Conservation (phyloP, 371 early-diverging fungal genomes). For the Actinomortierella ambigua region DNA sequence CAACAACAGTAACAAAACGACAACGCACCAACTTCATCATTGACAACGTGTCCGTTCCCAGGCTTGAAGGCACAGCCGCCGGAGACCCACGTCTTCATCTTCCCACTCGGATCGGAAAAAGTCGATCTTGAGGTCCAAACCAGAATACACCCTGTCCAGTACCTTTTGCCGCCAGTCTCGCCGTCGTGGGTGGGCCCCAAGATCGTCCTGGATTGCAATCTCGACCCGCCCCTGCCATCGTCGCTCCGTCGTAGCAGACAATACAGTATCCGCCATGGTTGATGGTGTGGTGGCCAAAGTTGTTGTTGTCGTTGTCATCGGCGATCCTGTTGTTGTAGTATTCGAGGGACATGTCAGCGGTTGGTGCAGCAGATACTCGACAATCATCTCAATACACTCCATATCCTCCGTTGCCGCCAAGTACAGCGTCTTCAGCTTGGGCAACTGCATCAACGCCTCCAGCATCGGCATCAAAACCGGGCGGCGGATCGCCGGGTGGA, state of each 20-base stretch:
- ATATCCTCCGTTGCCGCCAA: slow-evolving; percentile 23
- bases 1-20: too few species aligned
- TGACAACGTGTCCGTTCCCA: slow-evolving; percentile 17
- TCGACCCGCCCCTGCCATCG: slow-evolving; percentile 14
- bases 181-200: slow-evolving; percentile 9
- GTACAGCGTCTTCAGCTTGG: slow-evolving; percentile 2
- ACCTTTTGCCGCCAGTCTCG: slow-evolving; percentile 17
- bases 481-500: slow-evolving; percentile 26
- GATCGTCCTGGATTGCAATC: slow-evolving; percentile 26
- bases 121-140: slow-evolving; percentile 9
- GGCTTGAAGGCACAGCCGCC: slow-evolving; percentile 19
- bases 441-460: slow-evolving; percentile 15
- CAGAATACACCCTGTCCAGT: slow-evolving; percentile 6
- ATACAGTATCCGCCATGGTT: too few species aligned
- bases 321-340: too few species aligned
- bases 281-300: too few species aligned
- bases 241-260: background rate
- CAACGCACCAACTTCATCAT: too few species aligned
- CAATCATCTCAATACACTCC: slow-evolving; percentile 11
- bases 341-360: too few species aligned
- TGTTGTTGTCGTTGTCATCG: too few species aligned
- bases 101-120: slow-evolving; percentile 23
- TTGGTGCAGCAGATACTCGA: slow-evolving; percentile 13
- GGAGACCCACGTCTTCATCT: slow-evolving; percentile 29
- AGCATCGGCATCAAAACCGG: slow-evolving; percentile 21